phyloP scores from a whole-genome alignment of 2,329 filamentous ascomycete species.

The Monilinia fructicola region DNA sequence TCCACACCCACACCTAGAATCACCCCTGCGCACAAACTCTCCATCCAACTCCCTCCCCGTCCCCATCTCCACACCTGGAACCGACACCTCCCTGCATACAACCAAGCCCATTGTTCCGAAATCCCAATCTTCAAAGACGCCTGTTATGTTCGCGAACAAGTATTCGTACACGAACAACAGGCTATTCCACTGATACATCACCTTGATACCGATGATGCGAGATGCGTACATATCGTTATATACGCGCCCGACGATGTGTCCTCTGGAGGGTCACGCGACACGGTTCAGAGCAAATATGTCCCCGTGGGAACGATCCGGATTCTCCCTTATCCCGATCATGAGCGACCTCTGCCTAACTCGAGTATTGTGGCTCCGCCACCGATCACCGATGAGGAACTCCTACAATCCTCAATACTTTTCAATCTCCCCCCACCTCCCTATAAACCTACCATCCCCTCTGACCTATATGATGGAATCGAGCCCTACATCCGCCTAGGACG shows the following conservation, averaged over 20 bases:
- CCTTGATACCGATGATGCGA: too few relatives aligned
- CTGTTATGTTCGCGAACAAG: conserved; percentile 16
- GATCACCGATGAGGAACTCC: neutral
- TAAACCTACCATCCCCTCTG: conserved; percentile 43
- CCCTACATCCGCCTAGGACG: conserved; percentile 82
- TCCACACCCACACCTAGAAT: neutral
- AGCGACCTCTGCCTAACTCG: too few relatives aligned
- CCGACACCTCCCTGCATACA: neutral
- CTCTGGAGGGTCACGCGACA: too few relatives aligned
- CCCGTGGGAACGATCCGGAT: too few relatives aligned
- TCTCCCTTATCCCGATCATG: too few relatives aligned
- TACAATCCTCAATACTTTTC: neutral
- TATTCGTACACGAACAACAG: conserved; percentile 13
- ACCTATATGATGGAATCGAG: conserved; percentile 61
- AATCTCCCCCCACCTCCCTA: conserved; percentile 25
- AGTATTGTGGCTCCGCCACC: too few relatives aligned
- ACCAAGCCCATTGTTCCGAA: neutral
- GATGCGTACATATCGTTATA: too few relatives aligned
- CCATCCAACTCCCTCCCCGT: conserved; percentile 9
- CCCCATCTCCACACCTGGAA: neutral
- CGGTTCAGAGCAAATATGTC: too few relatives aligned
- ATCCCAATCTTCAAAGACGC: conserved; percentile 7
- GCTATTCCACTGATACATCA: too few relatives aligned
- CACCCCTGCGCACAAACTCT: neutral
- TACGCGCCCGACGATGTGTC: too few relatives aligned